Base-by-base conservation (phyloP, 768 basidiomycete genomes). In the Rossbeevera mucosa region DNA sequence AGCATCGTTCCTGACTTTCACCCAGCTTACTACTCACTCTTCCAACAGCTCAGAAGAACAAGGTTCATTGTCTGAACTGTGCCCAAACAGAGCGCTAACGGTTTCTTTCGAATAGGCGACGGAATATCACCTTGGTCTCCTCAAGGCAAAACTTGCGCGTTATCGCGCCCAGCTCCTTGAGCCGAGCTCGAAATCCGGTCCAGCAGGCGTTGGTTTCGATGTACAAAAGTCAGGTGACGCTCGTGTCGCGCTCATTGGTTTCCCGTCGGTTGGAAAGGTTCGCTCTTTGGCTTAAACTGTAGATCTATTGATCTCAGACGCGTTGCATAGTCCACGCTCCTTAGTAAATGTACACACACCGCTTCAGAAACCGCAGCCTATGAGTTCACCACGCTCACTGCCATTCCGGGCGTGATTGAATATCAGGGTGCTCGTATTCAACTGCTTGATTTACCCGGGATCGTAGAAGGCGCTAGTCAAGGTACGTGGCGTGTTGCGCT, bases 401-500 rank as follows among this genome's bases (percentile, higher is more conserved):
- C 96, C 9, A 98, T 99, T 55, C 95, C 96, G 30, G 96, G 96
- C 45, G 96, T 98, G 3, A 82, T 98, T 16, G 94, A 98, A 63
- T 90, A 98, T 67, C 85, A 95, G 68, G 96, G 96, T 25, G 86
- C 87, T 2, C 80, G 91, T 40, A 94, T 98, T 51, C 96, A 99
- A 66, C 79, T 97, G 41, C 80, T 97, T 14, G 94, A 97, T 80
- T 74, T 97, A 28, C 94, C 94, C 2, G 94, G 94, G 70, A 97
- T 97, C 59, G 92, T 97, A 7, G 91, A 94, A 70, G 91, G 91
- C 13, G 91, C 91, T 18, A 90, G 88, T 62, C 86, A 91, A 75
- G 86, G 85, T 68, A 48, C 45, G 49, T 40, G 11, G 33, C 25
- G 18, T 16, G n/a, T n/a, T n/a, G 0, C 20, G 7, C 20, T 2